phyloP scores from a whole-genome alignment of 176 grass and related monocot species.

The Aechmea fasciata region DNA sequence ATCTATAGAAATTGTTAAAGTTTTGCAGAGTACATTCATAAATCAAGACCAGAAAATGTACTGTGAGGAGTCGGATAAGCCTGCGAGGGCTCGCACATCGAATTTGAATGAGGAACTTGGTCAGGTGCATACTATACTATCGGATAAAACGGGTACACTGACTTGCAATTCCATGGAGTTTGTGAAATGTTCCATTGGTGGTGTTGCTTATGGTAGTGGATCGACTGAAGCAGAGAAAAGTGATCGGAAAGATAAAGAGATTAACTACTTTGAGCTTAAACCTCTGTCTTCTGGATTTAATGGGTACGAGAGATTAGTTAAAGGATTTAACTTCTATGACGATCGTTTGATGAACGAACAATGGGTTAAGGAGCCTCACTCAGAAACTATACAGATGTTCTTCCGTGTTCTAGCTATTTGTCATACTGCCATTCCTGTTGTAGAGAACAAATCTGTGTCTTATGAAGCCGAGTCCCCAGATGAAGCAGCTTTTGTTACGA shows the following conservation, averaged over 20 bases:
- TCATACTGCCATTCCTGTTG: constrained; percentile 83
- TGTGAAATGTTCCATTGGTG: constrained; percentile 79
- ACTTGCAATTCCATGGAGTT: constrained; percentile 98
- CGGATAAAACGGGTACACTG: constrained; percentile 88
- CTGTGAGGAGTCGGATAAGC: constrained; percentile 56
- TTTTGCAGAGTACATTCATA: constrained; percentile 74
- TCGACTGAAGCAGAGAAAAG: constrained; percentile 67
- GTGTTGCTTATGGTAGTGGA: constrained; percentile 62
- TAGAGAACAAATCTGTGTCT: constrained; percentile 52
- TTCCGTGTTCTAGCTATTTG: constrained; percentile 62
- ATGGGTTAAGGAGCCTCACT: constrained; percentile 45
- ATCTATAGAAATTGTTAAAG: constrained; percentile 91
- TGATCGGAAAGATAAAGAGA: constrained; percentile 56
- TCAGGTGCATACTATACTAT: constrained; percentile 77
- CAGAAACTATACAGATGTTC: constrained; percentile 48
- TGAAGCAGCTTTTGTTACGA: constrained; percentile 80
- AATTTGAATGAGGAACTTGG: constrained; percentile 93
- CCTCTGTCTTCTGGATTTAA: neutral
- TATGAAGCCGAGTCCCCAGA: constrained; percentile 97
- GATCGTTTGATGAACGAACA: constrained; percentile 68
- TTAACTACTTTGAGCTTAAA: neutral
- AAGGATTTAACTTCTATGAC: constrained; percentile 85
- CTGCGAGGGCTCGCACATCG: constrained; percentile 75
- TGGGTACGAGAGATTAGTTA: constrained; percentile 10
- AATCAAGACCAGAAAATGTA: constrained; percentile 84